A percentile compares a stretch with the other conserved stretches of the same genome.
Conservation (phyloP, 495 filamentous ascomycete species). For the Staphylotrichum longicolle region DNA sequence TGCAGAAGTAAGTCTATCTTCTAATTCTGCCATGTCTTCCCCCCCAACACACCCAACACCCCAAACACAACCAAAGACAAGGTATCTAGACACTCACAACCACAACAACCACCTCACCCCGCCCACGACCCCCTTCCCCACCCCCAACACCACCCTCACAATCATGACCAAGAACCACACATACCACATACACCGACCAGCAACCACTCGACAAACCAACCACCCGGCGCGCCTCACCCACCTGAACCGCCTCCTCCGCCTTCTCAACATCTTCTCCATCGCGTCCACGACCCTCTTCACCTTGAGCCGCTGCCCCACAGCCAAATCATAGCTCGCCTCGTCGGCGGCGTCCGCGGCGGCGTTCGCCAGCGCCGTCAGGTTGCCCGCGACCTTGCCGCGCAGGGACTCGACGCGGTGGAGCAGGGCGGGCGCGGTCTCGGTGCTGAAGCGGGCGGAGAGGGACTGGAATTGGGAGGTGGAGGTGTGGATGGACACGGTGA, state of each 20-base stretch:
- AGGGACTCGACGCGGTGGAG: slow-evolving; percentile 38
- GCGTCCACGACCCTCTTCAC: slow-evolving; percentile 75
- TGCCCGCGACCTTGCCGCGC: slow-evolving; percentile 36
- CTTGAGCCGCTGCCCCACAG: slow-evolving; percentile 67
- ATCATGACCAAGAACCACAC: slow-evolving; percentile 78
- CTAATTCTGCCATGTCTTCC: too few relatives aligned
- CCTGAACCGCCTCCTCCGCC: slow-evolving; percentile 64
- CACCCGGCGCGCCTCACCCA: slow-evolving; percentile 70
- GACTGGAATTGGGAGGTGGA: slow-evolving; percentile 55
- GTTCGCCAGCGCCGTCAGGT: slow-evolving; percentile 57
- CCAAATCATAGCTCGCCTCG: slow-evolving; percentile 67
- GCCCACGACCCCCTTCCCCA: slow-evolving; percentile 56
- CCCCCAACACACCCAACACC: too few relatives aligned
- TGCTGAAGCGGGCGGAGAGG: slow-evolving; percentile 44
- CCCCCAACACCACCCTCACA: slow-evolving; percentile 58
- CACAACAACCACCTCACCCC: slow-evolving; percentile 75
- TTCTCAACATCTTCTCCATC: slow-evolving; percentile 69
- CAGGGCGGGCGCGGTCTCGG: slow-evolving; percentile 35
- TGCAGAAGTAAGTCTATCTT: too few relatives aligned
- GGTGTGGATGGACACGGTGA: slow-evolving; percentile 56
- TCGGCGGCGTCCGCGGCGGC: slow-evolving; percentile 73
- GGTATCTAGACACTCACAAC: slow-evolving; percentile 44
- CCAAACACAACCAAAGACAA: too few relatives aligned
- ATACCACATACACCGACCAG: slow-evolving; percentile 79
- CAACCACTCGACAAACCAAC: slow-evolving; percentile 70